Evolutionary conservation across 352 stramenopile genomes (phyloP), one percentile per base, ranked within the genome.

Genomic region (Globisporangium orthogonon): DNA sequence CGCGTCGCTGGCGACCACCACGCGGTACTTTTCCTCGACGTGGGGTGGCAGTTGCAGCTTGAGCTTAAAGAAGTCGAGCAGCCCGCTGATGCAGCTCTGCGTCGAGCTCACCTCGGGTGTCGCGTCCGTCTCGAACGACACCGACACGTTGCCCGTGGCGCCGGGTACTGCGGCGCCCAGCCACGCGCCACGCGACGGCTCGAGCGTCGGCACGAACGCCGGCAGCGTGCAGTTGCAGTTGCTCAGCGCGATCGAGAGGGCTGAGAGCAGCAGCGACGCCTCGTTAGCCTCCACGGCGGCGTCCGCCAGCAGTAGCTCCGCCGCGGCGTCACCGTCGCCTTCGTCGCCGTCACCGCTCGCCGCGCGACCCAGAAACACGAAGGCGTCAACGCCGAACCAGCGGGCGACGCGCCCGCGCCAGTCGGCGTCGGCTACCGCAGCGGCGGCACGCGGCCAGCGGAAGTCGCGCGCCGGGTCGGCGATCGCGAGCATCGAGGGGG

Each of bases 161-260:
- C 84, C 84, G 14, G 84, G 81, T 13, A 89, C 69, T 0, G 84
- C 81, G 0, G 75, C 77, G 30, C 84, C 84, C 28, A 91, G 72
- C 77, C 72, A 91, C 39, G 65, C 76, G 15, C 78, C 75, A n/a
- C 65, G 57, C n/a, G 69, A 73, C 2, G 77, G 65, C 49, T 86
- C 71, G 48, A 76, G 66, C 23, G 89, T 65, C 0, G 77, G 79
- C 29, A 91, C 81, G 51, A 94, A 91, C 15, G 70, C 81, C 2
- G 84, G 84, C 15, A 94, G 73, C 18, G 84, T 90, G 57, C 84
- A 94, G 58, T 91, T 91, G 55, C 78, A 90, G 57, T 88, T 90
- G 52, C 76, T 79, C 41, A 94, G 55, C 17, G 84, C 84, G 52
- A 94, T 73, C 37, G 73, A 83, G 4, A 94, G 61, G 28, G 81